A percentile compares a stretch with the other conserved stretches of the same genome.
phyloP scores from a whole-genome alignment of 2,329 filamentous ascomycete species.

The Hymenoscyphus repandus region DNA sequence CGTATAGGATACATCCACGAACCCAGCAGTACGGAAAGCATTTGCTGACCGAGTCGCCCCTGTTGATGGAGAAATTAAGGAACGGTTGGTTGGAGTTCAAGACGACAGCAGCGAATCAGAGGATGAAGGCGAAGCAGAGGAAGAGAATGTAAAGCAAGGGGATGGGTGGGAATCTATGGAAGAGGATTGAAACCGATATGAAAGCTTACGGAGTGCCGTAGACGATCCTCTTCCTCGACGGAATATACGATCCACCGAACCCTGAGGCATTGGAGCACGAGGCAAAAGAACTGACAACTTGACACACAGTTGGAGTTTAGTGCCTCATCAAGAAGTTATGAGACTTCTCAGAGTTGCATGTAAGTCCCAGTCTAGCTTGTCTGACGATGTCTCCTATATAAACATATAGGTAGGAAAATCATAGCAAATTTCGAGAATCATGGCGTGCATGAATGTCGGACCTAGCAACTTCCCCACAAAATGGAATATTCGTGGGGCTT shows the following conservation, averaged over 20 bases:
- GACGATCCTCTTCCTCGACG: background rate
- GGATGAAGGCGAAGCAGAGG: constrained; percentile 51
- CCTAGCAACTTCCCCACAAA: constrained; percentile 10
- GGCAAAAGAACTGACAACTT: background rate
- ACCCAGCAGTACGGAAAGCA: constrained; percentile 74
- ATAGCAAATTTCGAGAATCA: background rate
- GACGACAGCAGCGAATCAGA: constrained; percentile 59
- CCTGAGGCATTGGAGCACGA: background rate
- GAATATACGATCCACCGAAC: background rate
- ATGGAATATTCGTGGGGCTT: background rate
- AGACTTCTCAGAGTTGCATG: background rate
- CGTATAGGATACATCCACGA: constrained; percentile 57
- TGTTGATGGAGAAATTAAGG: constrained; percentile 58
- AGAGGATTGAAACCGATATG: constrained; percentile 40
- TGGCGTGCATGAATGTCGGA: constrained; percentile 13
- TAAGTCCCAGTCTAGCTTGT: background rate
- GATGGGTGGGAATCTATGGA: constrained; percentile 49
- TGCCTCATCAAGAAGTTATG: background rate
- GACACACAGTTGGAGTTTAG: background rate
- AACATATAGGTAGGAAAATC: background rate
- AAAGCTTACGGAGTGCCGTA: background rate
- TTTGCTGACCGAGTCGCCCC: constrained; percentile 70
- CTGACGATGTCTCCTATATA: too few species aligned
- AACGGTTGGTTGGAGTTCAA: constrained; percentile 71
- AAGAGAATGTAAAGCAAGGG: constrained; percentile 40